Conservation (phyloP, 1,284 basidiomycete species). For the Moniliophthora roreri region DNA sequence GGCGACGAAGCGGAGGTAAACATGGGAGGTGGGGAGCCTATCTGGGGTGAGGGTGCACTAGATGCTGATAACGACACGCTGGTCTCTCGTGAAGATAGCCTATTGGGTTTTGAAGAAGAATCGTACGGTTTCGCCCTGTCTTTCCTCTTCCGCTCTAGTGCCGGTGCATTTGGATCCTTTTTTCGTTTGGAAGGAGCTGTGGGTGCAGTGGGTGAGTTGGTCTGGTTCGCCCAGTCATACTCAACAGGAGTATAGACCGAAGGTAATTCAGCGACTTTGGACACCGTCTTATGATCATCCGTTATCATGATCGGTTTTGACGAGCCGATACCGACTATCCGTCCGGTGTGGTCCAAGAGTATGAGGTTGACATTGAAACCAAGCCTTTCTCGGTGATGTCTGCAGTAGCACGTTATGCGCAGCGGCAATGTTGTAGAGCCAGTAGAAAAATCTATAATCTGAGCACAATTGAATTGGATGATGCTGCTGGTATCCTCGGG, state of each 20-base stretch:
- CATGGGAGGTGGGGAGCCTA: slow-evolving; percentile 31
- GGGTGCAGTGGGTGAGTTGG: slow-evolving; percentile 20
- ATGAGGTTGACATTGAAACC: slow-evolving; percentile 95
- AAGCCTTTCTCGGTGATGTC: slow-evolving; percentile 96
- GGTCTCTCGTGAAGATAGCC: slow-evolving; percentile 41
- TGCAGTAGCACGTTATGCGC: slow-evolving; percentile 97
- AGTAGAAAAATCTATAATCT: slow-evolving; percentile 86
- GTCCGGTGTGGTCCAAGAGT: slow-evolving; percentile 80
- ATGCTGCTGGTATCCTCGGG: slow-evolving; percentile 82
- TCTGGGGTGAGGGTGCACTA: slow-evolving; percentile 49
- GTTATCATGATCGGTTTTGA: slow-evolving; percentile 98
- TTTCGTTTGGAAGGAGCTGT: slow-evolving; percentile 43
- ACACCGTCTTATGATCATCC: slow-evolving; percentile 93
- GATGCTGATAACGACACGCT: slow-evolving; percentile 35
- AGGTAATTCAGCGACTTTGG: slow-evolving; percentile 22
- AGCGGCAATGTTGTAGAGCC: slow-evolving; percentile 91
- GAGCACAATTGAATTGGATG: slow-evolving; percentile 94
- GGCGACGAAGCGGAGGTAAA: slow-evolving; percentile 27
- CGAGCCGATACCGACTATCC: slow-evolving; percentile 80
- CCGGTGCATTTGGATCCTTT: slow-evolving; percentile 30
- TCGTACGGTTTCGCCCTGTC: slow-evolving; percentile 65
- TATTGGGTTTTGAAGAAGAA: slow-evolving; percentile 39
- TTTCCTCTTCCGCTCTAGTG: slow-evolving; percentile 24
- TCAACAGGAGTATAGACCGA: background rate
- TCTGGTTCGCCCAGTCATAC: background rate